Evolutionary conservation across 2,329 filamentous ascomycete genomes (phyloP).

Genomic region (Acrocalymma vagum): DNA sequence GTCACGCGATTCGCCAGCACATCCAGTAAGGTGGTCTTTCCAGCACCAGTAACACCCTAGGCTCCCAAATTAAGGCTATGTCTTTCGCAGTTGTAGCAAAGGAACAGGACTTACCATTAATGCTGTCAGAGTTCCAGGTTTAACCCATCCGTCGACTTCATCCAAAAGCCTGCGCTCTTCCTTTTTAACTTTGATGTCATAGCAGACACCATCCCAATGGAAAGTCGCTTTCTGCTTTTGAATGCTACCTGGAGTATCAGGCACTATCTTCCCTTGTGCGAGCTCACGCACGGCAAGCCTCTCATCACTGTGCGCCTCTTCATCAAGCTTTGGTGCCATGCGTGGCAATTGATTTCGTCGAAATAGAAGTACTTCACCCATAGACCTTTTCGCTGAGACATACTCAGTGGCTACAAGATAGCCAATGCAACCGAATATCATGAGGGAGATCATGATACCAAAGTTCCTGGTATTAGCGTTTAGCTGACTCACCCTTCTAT

Average conservation of each 20-base stretch:
- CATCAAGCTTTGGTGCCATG: slow-evolving; percentile 9
- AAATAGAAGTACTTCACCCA: slow-evolving; percentile 54
- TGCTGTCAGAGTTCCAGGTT: slow-evolving; percentile 80
- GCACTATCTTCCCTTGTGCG: too few relatives aligned
- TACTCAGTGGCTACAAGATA: slow-evolving; percentile 51
- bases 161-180: slow-evolving; percentile 1
- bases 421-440: slow-evolving; percentile 36
- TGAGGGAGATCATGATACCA: slow-evolving; percentile 50
- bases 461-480: slow-evolving; percentile 40
- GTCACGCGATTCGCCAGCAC: slow-evolving; percentile 81
- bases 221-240: slow-evolving; percentile 54
- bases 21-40: slow-evolving; percentile 88
- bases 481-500: neutral
- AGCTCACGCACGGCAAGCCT: too few relatives aligned
- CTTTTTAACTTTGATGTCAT: slow-evolving; percentile 75
- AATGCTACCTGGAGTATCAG: slow-evolving; percentile 73
- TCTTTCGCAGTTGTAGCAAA: slow-evolving; percentile 50
- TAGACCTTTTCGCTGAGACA: slow-evolving; percentile 52
- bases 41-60: slow-evolving; percentile 71
- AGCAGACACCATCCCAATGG: slow-evolving; percentile 66
- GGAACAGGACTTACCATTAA: slow-evolving; percentile 67
- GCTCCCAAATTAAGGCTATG: slow-evolving; percentile 71
- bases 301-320: too few relatives aligned
- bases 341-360: slow-evolving; percentile 40
- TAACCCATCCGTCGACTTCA: slow-evolving; percentile 81